Evolutionary conservation across 768 basidiomycete genomes (phyloP).

Genomic region (Podaxis rugospora): DNA sequence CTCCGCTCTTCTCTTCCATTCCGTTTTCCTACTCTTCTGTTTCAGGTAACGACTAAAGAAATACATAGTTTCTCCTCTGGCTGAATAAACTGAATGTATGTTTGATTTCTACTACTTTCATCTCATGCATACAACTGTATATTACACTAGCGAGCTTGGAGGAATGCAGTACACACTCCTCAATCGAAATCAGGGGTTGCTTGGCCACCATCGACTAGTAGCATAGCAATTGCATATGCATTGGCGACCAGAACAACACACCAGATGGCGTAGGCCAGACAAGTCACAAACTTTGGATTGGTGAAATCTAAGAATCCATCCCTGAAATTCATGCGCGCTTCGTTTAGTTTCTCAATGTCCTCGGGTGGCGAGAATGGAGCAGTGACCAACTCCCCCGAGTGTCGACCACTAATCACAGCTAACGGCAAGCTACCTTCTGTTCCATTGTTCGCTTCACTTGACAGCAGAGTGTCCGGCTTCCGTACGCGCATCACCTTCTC

Average conservation of each 20-base stretch:
- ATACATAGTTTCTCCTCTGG: not conserved
- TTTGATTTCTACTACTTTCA: not conserved
- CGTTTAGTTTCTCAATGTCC: slow-evolving; percentile 9
- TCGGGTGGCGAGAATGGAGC: not conserved
- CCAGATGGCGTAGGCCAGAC: slow-evolving; percentile 43
- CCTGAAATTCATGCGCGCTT: slow-evolving; percentile 6
- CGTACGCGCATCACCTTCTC: slow-evolving; percentile 58
- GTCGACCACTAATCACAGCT: not conserved
- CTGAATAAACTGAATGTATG: not conserved
- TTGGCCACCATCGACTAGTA: slow-evolving; percentile 19
- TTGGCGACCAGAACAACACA: slow-evolving; percentile 46
- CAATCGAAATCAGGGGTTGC: not conserved
- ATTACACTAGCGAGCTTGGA: not conserved
- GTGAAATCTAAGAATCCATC: slow-evolving; percentile 31
- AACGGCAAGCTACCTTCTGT: not conserved
- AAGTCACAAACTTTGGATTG: slow-evolving; percentile 32
- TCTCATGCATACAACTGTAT: not conserved
- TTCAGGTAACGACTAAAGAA: not conserved
- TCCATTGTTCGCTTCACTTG: not conserved
- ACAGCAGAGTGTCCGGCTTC: slow-evolving; percentile 16
- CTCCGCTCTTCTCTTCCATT: not conserved
- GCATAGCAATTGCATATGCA: slow-evolving; percentile 45
- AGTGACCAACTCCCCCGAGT: not conserved
- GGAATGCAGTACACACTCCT: not conserved
- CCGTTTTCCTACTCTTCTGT: not conserved